Base-by-base conservation (phyloP, 805 yeast genomes). In the Candida easanensis region DNA sequence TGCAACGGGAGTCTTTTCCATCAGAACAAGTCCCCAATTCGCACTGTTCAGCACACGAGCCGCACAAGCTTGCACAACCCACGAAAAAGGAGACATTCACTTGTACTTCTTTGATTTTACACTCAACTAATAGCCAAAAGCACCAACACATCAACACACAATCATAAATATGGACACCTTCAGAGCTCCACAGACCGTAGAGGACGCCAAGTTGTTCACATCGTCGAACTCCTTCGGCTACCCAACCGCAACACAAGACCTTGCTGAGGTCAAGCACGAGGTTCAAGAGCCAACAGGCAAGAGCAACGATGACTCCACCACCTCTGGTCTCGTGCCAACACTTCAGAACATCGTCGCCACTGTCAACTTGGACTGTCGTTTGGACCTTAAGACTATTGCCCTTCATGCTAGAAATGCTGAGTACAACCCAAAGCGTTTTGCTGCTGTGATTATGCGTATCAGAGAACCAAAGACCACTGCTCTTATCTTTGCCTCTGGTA, bases 391-490 rank as follows among this genome's bases (percentile, higher is more conserved):
- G 62, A 93, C 99, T 16, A 95, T 93, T 62, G 99, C 99, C 1
- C 73, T 93, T 49, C 99, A 93, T 67, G 98, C 98, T 3, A 88
- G 99, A 77, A 93, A 93, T 68, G 99, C 99, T 27, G 99, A 93
- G 65, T 93, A 93, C 69, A 93, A 93, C 60, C 99, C 99, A 39
- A 88, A 86, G 64, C 95, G 99, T 73, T 93, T 93, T 72, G 99
- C 99, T 13, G 99, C 99, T 46, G 99, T 93, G 38, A 93, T 93
- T 56, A 93, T 93, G 99, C 87, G 99, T 76, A 93, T 93, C 56
- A 80, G 99, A 68, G 99, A 93, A 65, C 99, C 99, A 15, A 93
- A 93, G 66, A 93, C 99, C 1, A 93, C 99, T 2, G 98, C 99
- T 0, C 74, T 93, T 54, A 93, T 93, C 53, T 93, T 93, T 66